phyloP scores from a whole-genome alignment of 2,329 filamentous ascomycete genomes.

The Paecilomyces niveus region DNA sequence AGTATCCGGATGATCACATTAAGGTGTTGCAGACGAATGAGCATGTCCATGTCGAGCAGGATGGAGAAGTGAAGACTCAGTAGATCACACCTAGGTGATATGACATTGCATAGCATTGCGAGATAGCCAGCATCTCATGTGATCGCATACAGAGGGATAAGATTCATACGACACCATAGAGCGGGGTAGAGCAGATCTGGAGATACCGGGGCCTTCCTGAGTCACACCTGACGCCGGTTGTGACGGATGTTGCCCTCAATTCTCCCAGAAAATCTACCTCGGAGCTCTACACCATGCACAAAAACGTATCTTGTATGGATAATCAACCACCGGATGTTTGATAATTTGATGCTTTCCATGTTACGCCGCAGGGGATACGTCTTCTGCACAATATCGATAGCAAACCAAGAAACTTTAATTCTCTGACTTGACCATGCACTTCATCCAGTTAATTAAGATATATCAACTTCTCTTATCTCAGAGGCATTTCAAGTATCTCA shows the following conservation, averaged over 20 bases:
- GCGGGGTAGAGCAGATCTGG: not conserved
- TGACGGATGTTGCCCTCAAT: not conserved
- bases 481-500: too few species aligned
- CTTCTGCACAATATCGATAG: not conserved
- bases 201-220: too few species aligned
- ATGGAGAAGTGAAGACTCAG: constrained; percentile 65
- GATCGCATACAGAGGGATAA: not conserved
- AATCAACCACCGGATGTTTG: not conserved
- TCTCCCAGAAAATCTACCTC: not conserved
- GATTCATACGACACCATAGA: not conserved
- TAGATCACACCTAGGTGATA: constrained; percentile 34
- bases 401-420: not conserved
- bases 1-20: constrained; percentile 62
- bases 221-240: too few species aligned
- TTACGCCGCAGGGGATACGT: not conserved
- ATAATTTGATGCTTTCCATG: not conserved
- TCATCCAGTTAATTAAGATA: too few species aligned
- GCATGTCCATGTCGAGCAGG: constrained; percentile 71
- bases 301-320: not conserved
- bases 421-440: not conserved
- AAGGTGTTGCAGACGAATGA: constrained; percentile 60
- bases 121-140: not conserved
- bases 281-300: not conserved
- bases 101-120: not conserved
- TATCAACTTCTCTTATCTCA: too few species aligned